Evolutionary conservation across 108 stramenopile species (phyloP).

Genomic region (Cyclotella atomus): DNA sequence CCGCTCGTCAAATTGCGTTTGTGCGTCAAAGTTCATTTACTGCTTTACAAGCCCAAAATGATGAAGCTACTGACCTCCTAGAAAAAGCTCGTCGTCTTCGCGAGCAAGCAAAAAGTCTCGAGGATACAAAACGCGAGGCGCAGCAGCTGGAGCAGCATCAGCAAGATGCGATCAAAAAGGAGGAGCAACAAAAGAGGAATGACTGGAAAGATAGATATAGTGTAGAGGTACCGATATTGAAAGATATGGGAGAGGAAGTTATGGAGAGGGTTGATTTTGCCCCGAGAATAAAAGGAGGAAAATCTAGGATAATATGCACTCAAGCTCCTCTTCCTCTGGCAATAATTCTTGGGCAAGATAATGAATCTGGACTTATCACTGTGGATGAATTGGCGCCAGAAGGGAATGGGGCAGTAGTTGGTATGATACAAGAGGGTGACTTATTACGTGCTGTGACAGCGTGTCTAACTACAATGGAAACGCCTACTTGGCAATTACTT

Average conservation of each 20-base stretch:
- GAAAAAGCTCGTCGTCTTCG: slow-evolving; percentile 11
- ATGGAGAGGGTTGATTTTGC: slow-evolving; percentile 75
- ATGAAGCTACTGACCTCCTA: slow-evolving; percentile 13
- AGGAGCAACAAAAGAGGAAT: slow-evolving; percentile 41
- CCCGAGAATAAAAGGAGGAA: slow-evolving; percentile 57
- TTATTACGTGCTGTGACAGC: slow-evolving; percentile 76
- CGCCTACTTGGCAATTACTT: slow-evolving; percentile 81
- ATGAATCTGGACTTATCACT: slow-evolving; percentile 42
- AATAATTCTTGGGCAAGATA: slow-evolving; percentile 66
- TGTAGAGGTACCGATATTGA: slow-evolving; percentile 78
- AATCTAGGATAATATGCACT: slow-evolving; percentile 42
- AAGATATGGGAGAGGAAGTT: slow-evolving; percentile 69
- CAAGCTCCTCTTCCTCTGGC: slow-evolving; percentile 73
- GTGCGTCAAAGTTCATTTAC: no score
- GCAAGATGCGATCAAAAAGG: slow-evolving; percentile 33
- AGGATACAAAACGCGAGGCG: neutral
- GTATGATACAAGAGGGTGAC: slow-evolving; percentile 63
- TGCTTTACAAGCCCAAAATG: no score
- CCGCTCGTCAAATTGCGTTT: no score
- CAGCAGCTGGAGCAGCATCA: slow-evolving; percentile 11
- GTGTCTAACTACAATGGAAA: slow-evolving; percentile 70
- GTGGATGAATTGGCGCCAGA: slow-evolving; percentile 68
- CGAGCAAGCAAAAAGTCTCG: slow-evolving; percentile 1
- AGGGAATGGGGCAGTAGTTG: slow-evolving; percentile 61
- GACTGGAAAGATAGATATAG: slow-evolving; percentile 60